phyloP scores from a whole-genome alignment of 2,329 filamentous ascomycete species.

The Chaetomiaceae sp. region DNA sequence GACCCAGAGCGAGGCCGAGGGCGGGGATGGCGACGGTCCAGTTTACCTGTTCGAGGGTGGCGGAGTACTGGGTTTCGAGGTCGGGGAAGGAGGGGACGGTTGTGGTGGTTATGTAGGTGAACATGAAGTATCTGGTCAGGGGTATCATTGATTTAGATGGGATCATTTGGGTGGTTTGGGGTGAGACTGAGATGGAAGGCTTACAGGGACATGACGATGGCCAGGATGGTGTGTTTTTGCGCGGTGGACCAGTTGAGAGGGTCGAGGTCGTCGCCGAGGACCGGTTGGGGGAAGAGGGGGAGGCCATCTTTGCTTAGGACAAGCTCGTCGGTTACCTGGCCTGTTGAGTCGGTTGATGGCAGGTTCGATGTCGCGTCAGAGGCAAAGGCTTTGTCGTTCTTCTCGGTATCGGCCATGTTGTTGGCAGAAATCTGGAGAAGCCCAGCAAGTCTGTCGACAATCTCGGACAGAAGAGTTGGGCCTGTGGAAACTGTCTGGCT shows the following conservation, averaged over 20 bases:
- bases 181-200: too few species aligned
- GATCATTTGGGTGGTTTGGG: too few species aligned
- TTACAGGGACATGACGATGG: conserved; percentile 48
- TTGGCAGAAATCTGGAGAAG: background rate
- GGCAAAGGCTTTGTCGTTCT: background rate
- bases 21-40: conserved; percentile 51
- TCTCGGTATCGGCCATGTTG: conserved; percentile 7
- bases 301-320: conserved; percentile 22
- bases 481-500: too few species aligned
- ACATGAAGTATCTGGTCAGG: conserved; percentile 41
- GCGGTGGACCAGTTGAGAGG: conserved; percentile 49
- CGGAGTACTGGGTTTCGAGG: conserved; percentile 43
- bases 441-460: too few species aligned
- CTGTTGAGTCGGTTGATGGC: background rate
- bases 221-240: conserved; percentile 46
- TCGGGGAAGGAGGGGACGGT: conserved; percentile 50
- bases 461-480: too few species aligned
- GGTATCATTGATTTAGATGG: too few species aligned
- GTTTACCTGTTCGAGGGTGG: conserved; percentile 45
- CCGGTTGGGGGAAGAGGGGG: conserved; percentile 36
- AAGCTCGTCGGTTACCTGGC: conserved; percentile 15
- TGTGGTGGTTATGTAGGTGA: conserved; percentile 55
- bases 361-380: background rate
- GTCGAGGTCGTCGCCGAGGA: conserved; percentile 36
- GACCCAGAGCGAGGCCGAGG: conserved; percentile 48